These are phyloP conservation scores for Plasmopara viticola DNA, from an alignment of 352 stramenopile genomes.

Conservation along the genomic window DNA sequence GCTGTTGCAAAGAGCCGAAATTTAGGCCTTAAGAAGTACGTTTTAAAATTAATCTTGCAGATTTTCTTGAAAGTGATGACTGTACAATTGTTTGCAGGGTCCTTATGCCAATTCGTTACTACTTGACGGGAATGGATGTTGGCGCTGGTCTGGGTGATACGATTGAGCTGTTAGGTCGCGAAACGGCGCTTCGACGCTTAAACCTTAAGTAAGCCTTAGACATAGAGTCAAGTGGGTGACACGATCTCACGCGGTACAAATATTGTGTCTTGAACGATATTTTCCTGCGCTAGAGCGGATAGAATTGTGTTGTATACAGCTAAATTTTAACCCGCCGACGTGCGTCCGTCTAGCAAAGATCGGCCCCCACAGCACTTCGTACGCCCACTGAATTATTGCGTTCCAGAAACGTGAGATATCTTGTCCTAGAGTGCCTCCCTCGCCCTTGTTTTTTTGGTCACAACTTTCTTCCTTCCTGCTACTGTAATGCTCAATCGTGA, in stretches of 20 bases:
- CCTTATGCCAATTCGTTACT: conserved; percentile 86
- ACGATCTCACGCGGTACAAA: too few relatives aligned
- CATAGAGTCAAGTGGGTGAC: too few relatives aligned
- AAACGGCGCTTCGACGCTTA: conserved; percentile 49
- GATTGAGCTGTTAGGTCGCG: conserved; percentile 66
- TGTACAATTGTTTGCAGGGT: conserved; percentile 35
- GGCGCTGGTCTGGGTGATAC: conserved; percentile 76
- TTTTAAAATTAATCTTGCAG: conserved; percentile 4
- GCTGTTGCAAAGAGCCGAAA: conserved; percentile 66
- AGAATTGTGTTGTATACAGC: too few relatives aligned
- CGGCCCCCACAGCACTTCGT: too few relatives aligned
- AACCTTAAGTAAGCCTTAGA: conserved; percentile 8
- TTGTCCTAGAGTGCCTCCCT: conserved; percentile 35
- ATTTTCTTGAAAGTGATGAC: not conserved
- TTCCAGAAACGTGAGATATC: conserved; percentile 11
- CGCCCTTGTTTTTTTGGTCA: conserved; percentile 12
- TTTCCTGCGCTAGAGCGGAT: too few relatives aligned
- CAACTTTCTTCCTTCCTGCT: conserved; percentile 14
- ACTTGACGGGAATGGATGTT: conserved; percentile 81
- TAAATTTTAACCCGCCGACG: too few relatives aligned
- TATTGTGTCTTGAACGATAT: too few relatives aligned
- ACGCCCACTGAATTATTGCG: too few relatives aligned
- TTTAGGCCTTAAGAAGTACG: conserved; percentile 75
- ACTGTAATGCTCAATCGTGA: conserved; percentile 38
- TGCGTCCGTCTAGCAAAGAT: too few relatives aligned